Evolutionary conservation across 768 basidiomycete species (phyloP).

Genomic region (Kwoniella shandongensis): DNA sequence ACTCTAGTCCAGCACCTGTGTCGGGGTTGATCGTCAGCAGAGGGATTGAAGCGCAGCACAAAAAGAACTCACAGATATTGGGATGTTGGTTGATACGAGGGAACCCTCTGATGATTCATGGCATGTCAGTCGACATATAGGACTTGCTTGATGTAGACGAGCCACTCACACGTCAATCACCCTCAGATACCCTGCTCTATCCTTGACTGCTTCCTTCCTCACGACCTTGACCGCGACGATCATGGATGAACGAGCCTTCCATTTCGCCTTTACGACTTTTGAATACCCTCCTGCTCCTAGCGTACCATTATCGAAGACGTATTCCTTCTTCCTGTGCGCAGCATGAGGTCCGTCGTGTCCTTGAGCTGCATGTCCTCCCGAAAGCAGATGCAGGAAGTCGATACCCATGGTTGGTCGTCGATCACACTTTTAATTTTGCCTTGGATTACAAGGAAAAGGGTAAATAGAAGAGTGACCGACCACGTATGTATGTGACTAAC

Average conservation of each 20-base stretch:
- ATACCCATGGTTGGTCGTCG: not conserved
- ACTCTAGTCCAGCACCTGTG: conserved; percentile 32
- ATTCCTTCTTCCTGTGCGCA: conserved; percentile 15
- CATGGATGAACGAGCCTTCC: conserved; percentile 15
- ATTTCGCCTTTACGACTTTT: conserved; percentile 17
- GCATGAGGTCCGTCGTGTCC: conserved; percentile 7
- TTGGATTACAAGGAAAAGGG: too few relatives aligned
- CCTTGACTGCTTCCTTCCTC: conserved; percentile 32
- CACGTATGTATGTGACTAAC: too few relatives aligned
- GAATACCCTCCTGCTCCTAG: conserved; percentile 17
- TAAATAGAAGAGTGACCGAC: too few relatives aligned
- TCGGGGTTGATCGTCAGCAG: not conserved
- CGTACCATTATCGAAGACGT: conserved; percentile 1
- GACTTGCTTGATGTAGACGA: not conserved
- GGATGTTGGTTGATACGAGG: conserved; percentile 23
- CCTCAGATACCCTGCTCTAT: conserved; percentile 32
- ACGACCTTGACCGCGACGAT: conserved; percentile 34
- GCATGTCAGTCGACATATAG: not conserved
- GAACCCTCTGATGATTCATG: conserved; percentile 19
- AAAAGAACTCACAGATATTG: conserved; percentile 32
- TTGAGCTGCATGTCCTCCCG: not conserved
- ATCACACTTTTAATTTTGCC: too few relatives aligned
- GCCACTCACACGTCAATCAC: conserved; percentile 23
- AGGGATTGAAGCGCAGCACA: not conserved
- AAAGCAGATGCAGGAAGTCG: conserved; percentile 2